Evolutionary conservation across 2,329 filamentous ascomycete species (phyloP).

Genomic region (Bipolaris bicolor): DNA sequence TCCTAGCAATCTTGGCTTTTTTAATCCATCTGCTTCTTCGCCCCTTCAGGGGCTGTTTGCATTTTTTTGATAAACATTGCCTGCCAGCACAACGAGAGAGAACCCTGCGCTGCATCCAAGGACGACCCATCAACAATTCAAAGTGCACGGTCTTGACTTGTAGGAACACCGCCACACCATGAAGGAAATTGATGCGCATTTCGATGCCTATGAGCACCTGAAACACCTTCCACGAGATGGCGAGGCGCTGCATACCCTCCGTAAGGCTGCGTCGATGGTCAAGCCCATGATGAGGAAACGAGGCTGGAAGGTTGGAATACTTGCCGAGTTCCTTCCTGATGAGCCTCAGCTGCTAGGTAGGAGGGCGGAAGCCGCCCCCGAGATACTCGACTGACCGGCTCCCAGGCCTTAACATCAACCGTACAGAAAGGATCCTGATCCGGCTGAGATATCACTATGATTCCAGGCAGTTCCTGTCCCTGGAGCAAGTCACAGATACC

Average conservation of each 20-base stretch:
- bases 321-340: slow-evolving; percentile 85
- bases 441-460: slow-evolving; percentile 80
- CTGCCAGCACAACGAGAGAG: not conserved
- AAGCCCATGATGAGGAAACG: slow-evolving; percentile 94
- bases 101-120: not conserved
- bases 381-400: slow-evolving; percentile 20
- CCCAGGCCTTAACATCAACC: slow-evolving; percentile 74
- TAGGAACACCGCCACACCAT: slow-evolving; percentile 28
- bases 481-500: slow-evolving; percentile 84
- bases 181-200: slow-evolving; percentile 56
- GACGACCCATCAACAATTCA: not conserved
- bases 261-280: slow-evolving; percentile 83
- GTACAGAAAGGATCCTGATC: slow-evolving; percentile 79
- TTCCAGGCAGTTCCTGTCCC: slow-evolving; percentile 74
- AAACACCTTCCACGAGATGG: slow-evolving; percentile 52
- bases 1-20: slow-evolving; percentile 10
- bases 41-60: slow-evolving; percentile 4
- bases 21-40: slow-evolving; percentile 12
- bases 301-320: slow-evolving; percentile 76
- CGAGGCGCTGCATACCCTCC: slow-evolving; percentile 65
- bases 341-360: slow-evolving; percentile 74
- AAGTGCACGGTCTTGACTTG: not conserved
- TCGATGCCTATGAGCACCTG: slow-evolving; percentile 58
- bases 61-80: not conserved
- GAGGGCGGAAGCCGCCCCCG: slow-evolving; percentile 13